Conservation (phyloP, 1,284 basidiomycete genomes). For the Anthracocystis setariae region DNA sequence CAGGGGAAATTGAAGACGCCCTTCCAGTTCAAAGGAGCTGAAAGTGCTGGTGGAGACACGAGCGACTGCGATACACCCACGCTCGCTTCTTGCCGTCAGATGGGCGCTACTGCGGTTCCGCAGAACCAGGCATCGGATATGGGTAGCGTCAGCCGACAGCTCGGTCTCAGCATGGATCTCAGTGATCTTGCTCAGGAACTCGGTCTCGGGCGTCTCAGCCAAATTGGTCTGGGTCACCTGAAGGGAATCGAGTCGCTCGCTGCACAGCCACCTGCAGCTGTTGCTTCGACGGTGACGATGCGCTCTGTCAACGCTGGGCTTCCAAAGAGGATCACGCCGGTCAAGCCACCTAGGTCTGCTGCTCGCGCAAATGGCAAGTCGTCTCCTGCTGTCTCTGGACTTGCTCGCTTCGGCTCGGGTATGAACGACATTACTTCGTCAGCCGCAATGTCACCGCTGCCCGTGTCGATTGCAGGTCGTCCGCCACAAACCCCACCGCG, state of each 20-base stretch:
- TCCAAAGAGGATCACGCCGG: slow-evolving; percentile 19
- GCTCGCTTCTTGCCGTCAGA: slow-evolving; percentile 42
- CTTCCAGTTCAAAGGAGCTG: slow-evolving; percentile 30
- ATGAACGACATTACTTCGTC: slow-evolving; percentile 34
- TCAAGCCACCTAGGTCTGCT: slow-evolving; percentile 49
- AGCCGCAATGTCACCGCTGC: slow-evolving; percentile 38
- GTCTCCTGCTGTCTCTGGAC: slow-evolving; percentile 10
- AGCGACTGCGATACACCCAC: slow-evolving; percentile 55
- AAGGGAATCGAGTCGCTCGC: slow-evolving; percentile 32
- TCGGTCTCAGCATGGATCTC: slow-evolving; percentile 49
- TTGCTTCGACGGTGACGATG: neutral
- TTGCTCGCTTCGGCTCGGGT: slow-evolving; percentile 19
- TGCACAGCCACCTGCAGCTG: slow-evolving; percentile 16
- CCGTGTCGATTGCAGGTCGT: slow-evolving; percentile 49
- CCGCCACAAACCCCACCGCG: slow-evolving; percentile 44
- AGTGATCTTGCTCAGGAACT: slow-evolving; percentile 50
- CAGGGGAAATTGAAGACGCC: slow-evolving; percentile 33
- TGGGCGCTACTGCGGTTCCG: slow-evolving; percentile 12
- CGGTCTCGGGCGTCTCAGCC: slow-evolving; percentile 48
- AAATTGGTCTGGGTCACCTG: slow-evolving; percentile 36
- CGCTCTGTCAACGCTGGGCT: slow-evolving; percentile 2
- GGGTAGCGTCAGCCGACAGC: slow-evolving; percentile 22
- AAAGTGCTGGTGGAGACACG: slow-evolving; percentile 18
- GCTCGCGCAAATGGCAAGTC: slow-evolving; percentile 19
- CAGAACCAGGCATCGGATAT: slow-evolving; percentile 9